Base-by-base conservation (phyloP, 192 early-diverging fungal species). In the Linnemannia elongata region DNA sequence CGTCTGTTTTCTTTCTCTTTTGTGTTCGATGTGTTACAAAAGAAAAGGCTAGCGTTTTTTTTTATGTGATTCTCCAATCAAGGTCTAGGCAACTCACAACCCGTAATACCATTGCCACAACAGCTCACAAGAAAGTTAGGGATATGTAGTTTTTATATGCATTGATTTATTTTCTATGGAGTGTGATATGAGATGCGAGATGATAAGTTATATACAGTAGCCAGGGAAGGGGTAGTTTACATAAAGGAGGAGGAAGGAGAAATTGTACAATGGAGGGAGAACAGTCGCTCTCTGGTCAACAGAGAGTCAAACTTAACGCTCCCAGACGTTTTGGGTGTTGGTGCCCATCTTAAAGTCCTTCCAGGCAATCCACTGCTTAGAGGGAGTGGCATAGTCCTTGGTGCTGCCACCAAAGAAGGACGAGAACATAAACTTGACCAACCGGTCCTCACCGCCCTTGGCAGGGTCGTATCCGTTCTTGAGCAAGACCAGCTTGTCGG, bases 391-490 rank as follows among this genome's bases (percentile, higher is more conserved):
- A 52, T 80, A 85, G 35, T 47, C 44, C 13, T 20, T 20, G n/a
- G 71, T 55, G 36, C 52, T 24, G 20, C 78, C 83, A 33, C 78
- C 78, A 77, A 85, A 85, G 78, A 85, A 80, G 38, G 78, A 74
- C 42, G 83, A 80, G 39, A 85, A 85, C 78, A 80, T 80, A 17
- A 85, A 80, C 60, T 80, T 85, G 75, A 80, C 78, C 13, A 55
- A 42, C 20, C 70, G 55, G 18, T 17, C 6, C 0, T 41, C 35
- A 1, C 35, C 68, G 6, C n/a, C 54, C 3, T 39, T 76, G 27
- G 33, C 49, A 20, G 57, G 54, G n/a, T 76, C 69, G 41, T 85
- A 80, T n/a, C 83, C 83, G 15, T 77, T 80, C 75, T 85, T 85
- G 78, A 80, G 78, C n/a, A 85, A 35, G 24, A 85, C 83, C 27